These are phyloP conservation scores for Persicaria tinctoria DNA, from an alignment of 148 eudicot genomes.

Conservation along the genomic window DNA sequence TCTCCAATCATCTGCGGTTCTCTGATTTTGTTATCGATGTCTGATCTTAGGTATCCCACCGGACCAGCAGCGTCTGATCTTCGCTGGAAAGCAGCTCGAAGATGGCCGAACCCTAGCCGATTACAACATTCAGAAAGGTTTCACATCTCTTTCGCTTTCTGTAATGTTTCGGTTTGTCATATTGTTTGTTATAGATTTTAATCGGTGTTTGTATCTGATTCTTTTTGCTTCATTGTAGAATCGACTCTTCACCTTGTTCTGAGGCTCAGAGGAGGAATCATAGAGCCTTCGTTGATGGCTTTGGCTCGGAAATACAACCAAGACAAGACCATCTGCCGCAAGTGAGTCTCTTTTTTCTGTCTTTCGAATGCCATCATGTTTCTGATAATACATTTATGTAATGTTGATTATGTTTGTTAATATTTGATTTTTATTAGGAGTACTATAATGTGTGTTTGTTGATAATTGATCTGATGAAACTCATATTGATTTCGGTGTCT, in stretches of 20 bases:
- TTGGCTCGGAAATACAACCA: constrained; percentile 38
- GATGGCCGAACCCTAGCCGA: constrained; percentile 37
- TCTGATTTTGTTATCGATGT: neutral
- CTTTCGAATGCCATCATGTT: neutral
- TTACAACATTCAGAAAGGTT: constrained; percentile 39
- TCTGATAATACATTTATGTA: too few species aligned
- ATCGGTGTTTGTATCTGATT: neutral
- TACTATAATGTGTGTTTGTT: neutral
- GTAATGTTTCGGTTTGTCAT: neutral
- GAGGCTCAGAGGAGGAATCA: constrained; percentile 32
- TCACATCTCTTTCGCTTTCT: neutral
- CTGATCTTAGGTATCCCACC: constrained; percentile 17
- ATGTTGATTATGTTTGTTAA: neutral
- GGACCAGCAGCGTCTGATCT: constrained; percentile 29
- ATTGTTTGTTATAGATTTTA: neutral
- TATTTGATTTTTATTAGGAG: neutral
- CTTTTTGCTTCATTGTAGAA: constrained; percentile 7
- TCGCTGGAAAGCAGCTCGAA: constrained; percentile 29
- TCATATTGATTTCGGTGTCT: neutral
- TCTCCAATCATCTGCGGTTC: neutral
- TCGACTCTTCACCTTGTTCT: constrained; percentile 28
- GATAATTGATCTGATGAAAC: neutral
- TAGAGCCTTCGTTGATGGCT: constrained; percentile 26
- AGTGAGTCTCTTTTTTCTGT: constrained; percentile 15
- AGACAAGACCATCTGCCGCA: constrained; percentile 37